Evolutionary conservation across 352 stramenopile genomes (phyloP).

Genomic region (Phytophthora capsici): DNA sequence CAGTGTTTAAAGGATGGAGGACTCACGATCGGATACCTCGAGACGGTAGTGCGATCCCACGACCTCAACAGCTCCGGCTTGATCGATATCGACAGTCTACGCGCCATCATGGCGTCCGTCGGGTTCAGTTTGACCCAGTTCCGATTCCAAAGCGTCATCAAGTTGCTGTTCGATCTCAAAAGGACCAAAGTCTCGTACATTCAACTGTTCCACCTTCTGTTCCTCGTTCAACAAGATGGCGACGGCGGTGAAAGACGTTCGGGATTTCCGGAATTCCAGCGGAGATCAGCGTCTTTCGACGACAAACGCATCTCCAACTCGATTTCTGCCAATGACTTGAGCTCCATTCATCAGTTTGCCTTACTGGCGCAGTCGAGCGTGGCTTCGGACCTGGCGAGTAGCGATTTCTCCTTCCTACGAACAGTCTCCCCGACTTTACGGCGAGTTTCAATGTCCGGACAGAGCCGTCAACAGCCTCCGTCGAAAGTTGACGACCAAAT

Average conservation of each 20-base stretch:
- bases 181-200: slow-evolving; percentile 44
- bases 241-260: not conserved
- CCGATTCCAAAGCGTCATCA: slow-evolving; percentile 60
- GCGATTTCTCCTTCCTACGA: slow-evolving; percentile 17
- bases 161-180: slow-evolving; percentile 52
- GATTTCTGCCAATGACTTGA: slow-evolving; percentile 2
- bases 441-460: not conserved
- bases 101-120: slow-evolving; percentile 38
- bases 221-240: slow-evolving; percentile 24
- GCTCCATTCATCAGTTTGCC: slow-evolving; percentile 7
- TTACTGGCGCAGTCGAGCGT: slow-evolving; percentile 12
- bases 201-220: slow-evolving; percentile 47
- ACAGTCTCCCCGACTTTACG: slow-evolving; percentile 7
- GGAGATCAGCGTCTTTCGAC: slow-evolving; percentile 7
- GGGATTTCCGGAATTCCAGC: slow-evolving; percentile 2
- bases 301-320: slow-evolving; percentile 1
- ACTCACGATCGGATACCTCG: slow-evolving; percentile 33
- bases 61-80: slow-evolving; percentile 38
- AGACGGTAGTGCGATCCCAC: slow-evolving; percentile 25
- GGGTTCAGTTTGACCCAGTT: slow-evolving; percentile 59
- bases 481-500: slow-evolving; percentile 1
- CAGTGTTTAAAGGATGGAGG: slow-evolving; percentile 25
- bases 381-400: slow-evolving; percentile 10
- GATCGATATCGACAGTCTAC: slow-evolving; percentile 49
- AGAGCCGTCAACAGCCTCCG: not conserved